Evolutionary conservation across 768 basidiomycete genomes (phyloP).

Genomic region (Chiua virens): DNA sequence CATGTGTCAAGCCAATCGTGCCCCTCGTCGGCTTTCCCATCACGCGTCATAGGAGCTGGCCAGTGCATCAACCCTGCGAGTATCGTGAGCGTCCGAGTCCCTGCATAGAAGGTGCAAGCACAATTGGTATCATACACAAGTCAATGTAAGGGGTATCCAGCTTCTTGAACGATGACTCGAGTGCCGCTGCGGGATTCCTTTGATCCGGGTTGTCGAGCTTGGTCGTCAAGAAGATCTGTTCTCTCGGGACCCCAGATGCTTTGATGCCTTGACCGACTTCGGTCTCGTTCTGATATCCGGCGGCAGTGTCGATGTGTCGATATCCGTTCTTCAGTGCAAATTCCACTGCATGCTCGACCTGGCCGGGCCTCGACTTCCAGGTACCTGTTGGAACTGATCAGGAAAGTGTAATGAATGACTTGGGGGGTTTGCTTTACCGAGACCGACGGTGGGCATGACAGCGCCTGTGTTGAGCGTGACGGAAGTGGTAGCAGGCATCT

Average conservation of each 20-base stretch:
- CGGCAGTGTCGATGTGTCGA: conserved; percentile 68
- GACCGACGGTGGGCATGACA: conserved; percentile 72
- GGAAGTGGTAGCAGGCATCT: conserved; percentile 49
- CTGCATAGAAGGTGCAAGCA: background rate
- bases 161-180: conserved; percentile 64
- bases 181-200: conserved; percentile 53
- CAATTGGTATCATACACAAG: conserved; percentile 50
- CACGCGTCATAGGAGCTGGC: conserved; percentile 71
- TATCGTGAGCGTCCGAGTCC: background rate
- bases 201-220: conserved; percentile 70
- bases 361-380: conserved; percentile 72
- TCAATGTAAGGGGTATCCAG: conserved; percentile 79
- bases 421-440: conserved; percentile 42
- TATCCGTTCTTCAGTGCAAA: conserved; percentile 75
- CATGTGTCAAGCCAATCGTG: conserved; percentile 75
- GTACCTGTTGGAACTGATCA: conserved; percentile 49
- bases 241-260: conserved; percentile 68
- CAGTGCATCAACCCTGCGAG: conserved; percentile 72
- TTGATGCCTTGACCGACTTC: conserved; percentile 83
- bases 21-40: conserved; percentile 51
- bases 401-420: background rate
- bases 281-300: conserved; percentile 70
- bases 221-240: conserved; percentile 78
- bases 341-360: conserved; percentile 73
- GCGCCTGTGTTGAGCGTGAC: conserved; percentile 76